Evolutionary conservation across 1,139 yeast species (phyloP).

Genomic region (Diutina mesorugosa): DNA sequence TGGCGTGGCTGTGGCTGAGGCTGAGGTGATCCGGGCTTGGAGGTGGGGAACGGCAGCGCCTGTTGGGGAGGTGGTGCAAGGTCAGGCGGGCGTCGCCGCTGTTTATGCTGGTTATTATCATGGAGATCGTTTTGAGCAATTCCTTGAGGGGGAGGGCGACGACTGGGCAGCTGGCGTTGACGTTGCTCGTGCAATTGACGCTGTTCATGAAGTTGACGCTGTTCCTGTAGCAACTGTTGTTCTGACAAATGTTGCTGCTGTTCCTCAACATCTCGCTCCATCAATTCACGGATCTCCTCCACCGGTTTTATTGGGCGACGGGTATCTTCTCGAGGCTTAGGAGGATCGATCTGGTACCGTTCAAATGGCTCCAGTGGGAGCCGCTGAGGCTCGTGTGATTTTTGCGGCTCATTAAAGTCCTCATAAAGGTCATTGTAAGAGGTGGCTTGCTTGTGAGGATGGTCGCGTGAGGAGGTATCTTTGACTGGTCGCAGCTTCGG

Average conservation of each 20-base stretch:
- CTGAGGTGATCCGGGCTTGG: neutral
- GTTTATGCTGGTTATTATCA: neutral
- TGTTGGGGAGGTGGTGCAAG: neutral
- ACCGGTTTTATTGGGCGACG: neutral
- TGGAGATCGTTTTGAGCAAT: neutral
- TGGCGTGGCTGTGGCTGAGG: neutral
- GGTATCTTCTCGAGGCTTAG: neutral
- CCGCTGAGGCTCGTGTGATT: neutral
- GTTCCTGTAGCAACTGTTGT: neutral
- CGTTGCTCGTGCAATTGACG: neutral
- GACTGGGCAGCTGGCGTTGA: neutral
- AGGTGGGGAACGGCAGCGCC: neutral
- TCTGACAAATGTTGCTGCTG: neutral
- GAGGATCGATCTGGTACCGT: neutral
- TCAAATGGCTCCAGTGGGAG: neutral
- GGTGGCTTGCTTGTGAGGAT: neutral
- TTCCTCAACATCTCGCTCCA: slow-evolving; percentile 1
- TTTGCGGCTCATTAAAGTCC: neutral
- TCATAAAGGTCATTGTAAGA: neutral
- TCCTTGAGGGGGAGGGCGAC: neutral
- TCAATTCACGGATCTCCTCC: neutral
- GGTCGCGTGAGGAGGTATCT: neutral
- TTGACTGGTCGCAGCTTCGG: neutral
- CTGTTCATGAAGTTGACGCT: neutral
- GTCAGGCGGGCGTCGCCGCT: neutral